Evolutionary conservation across 2,329 filamentous ascomycete species (phyloP).

Genomic region (Trichoderma hamatum): DNA sequence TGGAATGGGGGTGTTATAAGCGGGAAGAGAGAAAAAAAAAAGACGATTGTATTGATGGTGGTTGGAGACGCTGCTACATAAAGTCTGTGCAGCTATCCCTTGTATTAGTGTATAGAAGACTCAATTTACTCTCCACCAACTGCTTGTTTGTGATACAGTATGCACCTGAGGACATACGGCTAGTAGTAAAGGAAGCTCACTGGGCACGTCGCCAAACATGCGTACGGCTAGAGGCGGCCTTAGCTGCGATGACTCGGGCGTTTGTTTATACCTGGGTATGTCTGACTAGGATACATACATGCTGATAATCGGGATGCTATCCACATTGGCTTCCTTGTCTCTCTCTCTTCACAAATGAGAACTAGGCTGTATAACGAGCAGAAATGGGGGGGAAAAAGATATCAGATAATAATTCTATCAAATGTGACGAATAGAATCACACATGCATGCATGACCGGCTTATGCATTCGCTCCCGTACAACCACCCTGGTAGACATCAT

Average conservation of each 20-base stretch:
- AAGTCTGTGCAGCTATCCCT: constrained; percentile 28
- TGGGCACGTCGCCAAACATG: not conserved
- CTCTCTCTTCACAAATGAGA: not conserved
- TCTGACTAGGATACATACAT: not conserved
- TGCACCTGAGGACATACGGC: not conserved
- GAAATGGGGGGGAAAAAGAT: not conserved
- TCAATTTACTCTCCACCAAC: constrained; percentile 28
- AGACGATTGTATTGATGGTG: constrained; percentile 23
- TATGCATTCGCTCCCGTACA: not conserved
- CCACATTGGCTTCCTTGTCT: not conserved
- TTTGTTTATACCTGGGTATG: not conserved
- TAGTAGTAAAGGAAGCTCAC: not conserved
- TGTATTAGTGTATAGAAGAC: constrained; percentile 48
- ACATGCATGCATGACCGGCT: not conserved
- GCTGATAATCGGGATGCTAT: not conserved
- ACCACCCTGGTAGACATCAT: not conserved
- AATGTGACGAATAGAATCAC: not conserved
- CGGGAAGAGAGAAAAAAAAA: constrained; percentile 2
- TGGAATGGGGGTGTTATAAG: not conserved
- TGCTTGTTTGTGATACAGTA: not conserved
- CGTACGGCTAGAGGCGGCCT: not conserved
- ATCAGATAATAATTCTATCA: not conserved
- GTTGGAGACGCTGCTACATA: constrained; percentile 20
- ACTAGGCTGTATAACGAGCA: not conserved
- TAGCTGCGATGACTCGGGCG: not conserved